Evolutionary conservation across 2,329 filamentous ascomycete genomes (phyloP).

Genomic region (Neoscytalidium dimidiatum): DNA sequence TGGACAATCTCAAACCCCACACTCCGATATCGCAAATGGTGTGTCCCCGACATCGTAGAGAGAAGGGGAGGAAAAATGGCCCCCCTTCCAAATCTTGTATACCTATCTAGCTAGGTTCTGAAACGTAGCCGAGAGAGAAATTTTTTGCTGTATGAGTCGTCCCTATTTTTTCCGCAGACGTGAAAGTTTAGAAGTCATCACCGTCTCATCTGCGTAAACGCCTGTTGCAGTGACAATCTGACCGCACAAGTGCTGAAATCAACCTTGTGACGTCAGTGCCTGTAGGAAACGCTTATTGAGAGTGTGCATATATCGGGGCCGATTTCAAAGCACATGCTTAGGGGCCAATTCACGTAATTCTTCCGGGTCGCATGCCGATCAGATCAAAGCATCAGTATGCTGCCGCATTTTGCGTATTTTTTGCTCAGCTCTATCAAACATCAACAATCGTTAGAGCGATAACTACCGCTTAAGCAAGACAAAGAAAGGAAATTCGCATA

Average conservation of each 20-base stretch:
- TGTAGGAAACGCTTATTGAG: too few relatives aligned
- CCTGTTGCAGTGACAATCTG: neutral
- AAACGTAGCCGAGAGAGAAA: neutral
- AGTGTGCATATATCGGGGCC: too few relatives aligned
- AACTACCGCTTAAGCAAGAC: neutral
- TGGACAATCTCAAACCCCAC: neutral
- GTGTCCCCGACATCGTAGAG: neutral
- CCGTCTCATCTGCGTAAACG: neutral
- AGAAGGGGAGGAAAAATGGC: neutral
- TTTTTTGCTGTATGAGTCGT: neutral
- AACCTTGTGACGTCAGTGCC: neutral
- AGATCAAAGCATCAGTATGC: too few relatives aligned
- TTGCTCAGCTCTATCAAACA: constrained; percentile 9
- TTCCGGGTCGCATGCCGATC: too few relatives aligned
- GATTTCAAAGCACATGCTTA: too few relatives aligned
- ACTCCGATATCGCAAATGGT: constrained; percentile 3
- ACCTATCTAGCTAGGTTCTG: constrained; percentile 10
- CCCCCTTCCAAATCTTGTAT: constrained; percentile 8
- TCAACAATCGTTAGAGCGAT: constrained; percentile 8
- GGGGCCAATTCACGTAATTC: too few relatives aligned
- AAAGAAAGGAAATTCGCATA: constrained; percentile 14
- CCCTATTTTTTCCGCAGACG: neutral
- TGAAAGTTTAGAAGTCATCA: neutral
- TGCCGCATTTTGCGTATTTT: neutral
- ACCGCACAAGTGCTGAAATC: neutral